Percentiles rank a stretch among this genome's conserved stretches.
Evolutionary conservation across 1,284 basidiomycete species (phyloP).

Genomic region (Ceratobasidium sp.): DNA sequence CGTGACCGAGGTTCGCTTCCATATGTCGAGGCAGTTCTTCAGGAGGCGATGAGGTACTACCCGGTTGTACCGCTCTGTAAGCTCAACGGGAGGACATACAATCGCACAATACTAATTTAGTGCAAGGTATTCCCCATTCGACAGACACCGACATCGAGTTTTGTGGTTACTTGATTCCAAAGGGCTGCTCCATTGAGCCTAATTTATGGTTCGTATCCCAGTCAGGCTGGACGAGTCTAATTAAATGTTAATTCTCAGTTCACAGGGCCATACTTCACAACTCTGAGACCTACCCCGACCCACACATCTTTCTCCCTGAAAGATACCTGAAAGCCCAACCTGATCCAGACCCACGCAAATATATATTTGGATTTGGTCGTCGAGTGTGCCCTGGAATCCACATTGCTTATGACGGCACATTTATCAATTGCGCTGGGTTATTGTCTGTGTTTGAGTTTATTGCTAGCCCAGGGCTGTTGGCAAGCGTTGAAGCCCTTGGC

Average conservation of each 20-base stretch:
- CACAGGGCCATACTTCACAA: constrained; percentile 38
- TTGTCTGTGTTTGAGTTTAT: constrained; percentile 11
- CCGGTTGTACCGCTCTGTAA: constrained; percentile 10
- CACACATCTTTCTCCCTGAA: constrained; percentile 32
- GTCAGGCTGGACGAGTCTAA: not conserved
- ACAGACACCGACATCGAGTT: constrained; percentile 12
- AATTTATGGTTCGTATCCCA: constrained; percentile 11
- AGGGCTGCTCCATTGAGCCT: constrained; percentile 13
- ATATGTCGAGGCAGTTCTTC: constrained; percentile 44
- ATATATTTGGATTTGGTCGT: constrained; percentile 24
- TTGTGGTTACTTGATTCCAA: constrained; percentile 16
- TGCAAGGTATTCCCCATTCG: constrained; percentile 10
- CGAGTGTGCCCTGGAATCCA: constrained; percentile 40
- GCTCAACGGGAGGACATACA: not conserved
- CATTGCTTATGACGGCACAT: constrained; percentile 37
- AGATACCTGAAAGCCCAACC: constrained; percentile 29
- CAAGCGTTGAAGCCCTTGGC: not conserved
- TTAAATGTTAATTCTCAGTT: not conserved
- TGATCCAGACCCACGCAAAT: constrained; percentile 29
- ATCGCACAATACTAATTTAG: not conserved
- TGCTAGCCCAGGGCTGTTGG: constrained; percentile 4
- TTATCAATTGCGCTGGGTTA: constrained; percentile 25
- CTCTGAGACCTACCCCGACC: constrained; percentile 35
- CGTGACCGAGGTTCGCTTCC: constrained; percentile 20
- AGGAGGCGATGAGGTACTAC: constrained; percentile 42